A percentile compares a stretch with the other conserved stretches of the same genome.
These are phyloP conservation scores for Centrapalus pauciflorus DNA, from an alignment of 129 eudicot genomes.

Conservation along the genomic window DNA sequence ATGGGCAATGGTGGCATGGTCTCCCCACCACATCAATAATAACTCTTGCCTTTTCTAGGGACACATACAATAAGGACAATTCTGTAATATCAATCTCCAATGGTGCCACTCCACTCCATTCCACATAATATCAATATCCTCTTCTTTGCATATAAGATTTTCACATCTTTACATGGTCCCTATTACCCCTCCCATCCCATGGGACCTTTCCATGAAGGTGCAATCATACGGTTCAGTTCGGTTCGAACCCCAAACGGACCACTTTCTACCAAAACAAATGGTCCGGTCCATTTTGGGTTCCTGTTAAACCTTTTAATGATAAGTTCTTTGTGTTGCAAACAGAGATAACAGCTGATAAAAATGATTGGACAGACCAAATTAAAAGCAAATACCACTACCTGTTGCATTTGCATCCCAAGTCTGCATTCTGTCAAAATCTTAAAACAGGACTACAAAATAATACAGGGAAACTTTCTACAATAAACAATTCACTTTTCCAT, in stretches of 20 bases:
- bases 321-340: conserved; percentile 4
- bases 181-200: conserved; percentile 10
- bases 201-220: not conserved
- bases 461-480: conserved; percentile 17
- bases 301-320: not conserved
- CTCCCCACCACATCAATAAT: conserved; percentile 45
- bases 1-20: conserved; percentile 43
- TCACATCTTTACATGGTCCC: conserved; percentile 35
- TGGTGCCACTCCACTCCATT: conserved; percentile 15
- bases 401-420: not conserved
- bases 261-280: not conserved
- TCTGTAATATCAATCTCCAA: conserved; percentile 31
- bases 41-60: conserved; percentile 21
- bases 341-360: not conserved
- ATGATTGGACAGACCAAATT: not conserved
- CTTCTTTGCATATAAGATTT: conserved; percentile 8
- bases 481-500: conserved; percentile 13
- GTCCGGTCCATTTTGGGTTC: conserved; percentile 3
- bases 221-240: not conserved
- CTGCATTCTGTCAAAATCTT: conserved; percentile 7
- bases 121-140: conserved; percentile 16
- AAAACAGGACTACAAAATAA: conserved; percentile 15
- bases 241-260: not conserved
- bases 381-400: not conserved
- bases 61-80: conserved; percentile 30